These are phyloP conservation scores for Termitomyces sp. DNA, from an alignment of 768 basidiomycete genomes.

Conservation along the genomic window DNA sequence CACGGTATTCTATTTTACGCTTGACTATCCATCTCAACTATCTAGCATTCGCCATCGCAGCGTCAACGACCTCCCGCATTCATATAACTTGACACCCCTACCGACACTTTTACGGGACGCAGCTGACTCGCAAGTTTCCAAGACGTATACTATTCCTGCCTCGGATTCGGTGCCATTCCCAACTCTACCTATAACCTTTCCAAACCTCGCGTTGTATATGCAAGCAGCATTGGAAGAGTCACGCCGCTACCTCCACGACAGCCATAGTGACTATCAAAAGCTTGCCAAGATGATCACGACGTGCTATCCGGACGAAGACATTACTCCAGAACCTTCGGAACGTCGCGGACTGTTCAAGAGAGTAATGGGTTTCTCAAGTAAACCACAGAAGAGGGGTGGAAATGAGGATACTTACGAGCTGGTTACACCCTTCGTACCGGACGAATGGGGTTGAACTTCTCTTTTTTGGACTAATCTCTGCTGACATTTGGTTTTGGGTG, in stretches of 20 bases:
- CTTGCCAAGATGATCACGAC: constrained; percentile 66
- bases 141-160: constrained; percentile 68
- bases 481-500: background rate
- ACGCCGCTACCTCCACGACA: constrained; percentile 55
- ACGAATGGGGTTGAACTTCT: constrained; percentile 58
- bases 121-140: constrained; percentile 60
- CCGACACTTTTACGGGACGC: constrained; percentile 64
- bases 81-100: constrained; percentile 58
- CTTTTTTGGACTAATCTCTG: background rate
- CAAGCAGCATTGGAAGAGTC: constrained; percentile 71
- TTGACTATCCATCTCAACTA: constrained; percentile 62
- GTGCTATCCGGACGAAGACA: constrained; percentile 55
- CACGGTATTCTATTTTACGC: constrained; percentile 72
- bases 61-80: constrained; percentile 67
- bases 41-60: constrained; percentile 41
- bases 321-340: constrained; percentile 25
- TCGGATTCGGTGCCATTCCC: constrained; percentile 61
- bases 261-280: constrained; percentile 57
- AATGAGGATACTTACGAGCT: constrained; percentile 82
- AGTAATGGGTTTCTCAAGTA: constrained; percentile 51
- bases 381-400: constrained; percentile 42
- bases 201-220: constrained; percentile 72
- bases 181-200: constrained; percentile 70
- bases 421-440: constrained; percentile 78
- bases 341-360: constrained; percentile 55